Evolutionary conservation across 208 protist genomes (phyloP).

Genomic region (Wallacemonas sp.): DNA sequence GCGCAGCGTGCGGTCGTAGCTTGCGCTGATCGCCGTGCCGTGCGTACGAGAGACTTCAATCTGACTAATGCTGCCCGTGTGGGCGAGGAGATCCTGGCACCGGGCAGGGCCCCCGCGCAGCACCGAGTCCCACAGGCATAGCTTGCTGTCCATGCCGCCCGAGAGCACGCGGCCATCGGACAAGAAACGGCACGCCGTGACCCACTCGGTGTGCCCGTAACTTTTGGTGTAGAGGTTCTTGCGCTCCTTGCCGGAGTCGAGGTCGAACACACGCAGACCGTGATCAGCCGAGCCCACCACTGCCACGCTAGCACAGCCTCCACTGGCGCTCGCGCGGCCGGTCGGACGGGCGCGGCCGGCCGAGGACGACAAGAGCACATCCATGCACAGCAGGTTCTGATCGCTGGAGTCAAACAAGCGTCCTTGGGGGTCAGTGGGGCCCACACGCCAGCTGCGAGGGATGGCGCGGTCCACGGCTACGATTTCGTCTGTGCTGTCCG

Average conservation of each 20-base stretch:
- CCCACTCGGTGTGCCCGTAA: conserved; percentile 89
- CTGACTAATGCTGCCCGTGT: conserved; percentile 81
- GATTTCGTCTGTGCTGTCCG: not conserved
- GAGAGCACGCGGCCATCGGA: conserved; percentile 70
- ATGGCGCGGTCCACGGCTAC: conserved; percentile 17
- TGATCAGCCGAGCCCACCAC: conserved; percentile 88
- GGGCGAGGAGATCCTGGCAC: conserved; percentile 80
- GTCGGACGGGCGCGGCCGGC: not conserved
- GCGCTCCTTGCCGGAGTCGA: conserved; percentile 47
- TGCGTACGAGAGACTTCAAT: conserved; percentile 55
- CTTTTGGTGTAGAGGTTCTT: conserved; percentile 77
- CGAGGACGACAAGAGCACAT: conserved; percentile 35
- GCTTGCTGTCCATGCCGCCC: conserved; percentile 90
- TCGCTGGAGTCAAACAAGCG: conserved; percentile 76
- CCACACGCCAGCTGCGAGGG: conserved; percentile 40
- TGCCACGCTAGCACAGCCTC: conserved; percentile 3
- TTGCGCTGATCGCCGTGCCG: conserved; percentile 57
- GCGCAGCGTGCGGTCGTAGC: conserved; percentile 85
- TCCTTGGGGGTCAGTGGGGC: conserved; percentile 51
- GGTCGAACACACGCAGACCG: conserved; percentile 84
- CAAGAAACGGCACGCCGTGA: conserved; percentile 80
- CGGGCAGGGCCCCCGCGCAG: conserved; percentile 37
- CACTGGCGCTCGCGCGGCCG: not conserved
- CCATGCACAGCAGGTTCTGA: conserved; percentile 89
- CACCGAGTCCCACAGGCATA: conserved; percentile 84